Evolutionary conservation across 139 green algal species (phyloP).

Genomic region (Volvox reticuliferus): DNA sequence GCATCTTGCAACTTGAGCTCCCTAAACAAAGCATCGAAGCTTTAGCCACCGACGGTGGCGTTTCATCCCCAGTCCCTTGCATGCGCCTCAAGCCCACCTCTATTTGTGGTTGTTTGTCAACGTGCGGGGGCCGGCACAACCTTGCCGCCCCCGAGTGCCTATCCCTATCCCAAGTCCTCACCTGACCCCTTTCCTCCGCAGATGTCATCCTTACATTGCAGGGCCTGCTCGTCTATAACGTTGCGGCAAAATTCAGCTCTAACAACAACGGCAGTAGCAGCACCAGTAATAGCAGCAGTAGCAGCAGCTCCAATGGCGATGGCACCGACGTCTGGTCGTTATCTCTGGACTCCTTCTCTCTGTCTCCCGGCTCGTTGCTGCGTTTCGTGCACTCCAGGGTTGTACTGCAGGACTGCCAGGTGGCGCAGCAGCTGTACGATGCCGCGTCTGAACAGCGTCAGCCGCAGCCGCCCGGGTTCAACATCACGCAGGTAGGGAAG

Average conservation of each 20-base stretch:
- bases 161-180: no score
- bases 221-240: background rate
- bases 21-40: no score
- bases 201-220: conserved; percentile 8
- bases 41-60: no score
- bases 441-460: background rate
- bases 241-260: background rate
- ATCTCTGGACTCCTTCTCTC: background rate
- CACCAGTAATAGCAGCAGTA: background rate
- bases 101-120: no score
- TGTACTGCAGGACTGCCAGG: conserved; percentile 29
- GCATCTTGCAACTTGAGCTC: no score
- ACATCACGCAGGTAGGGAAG: conserved; percentile 16
- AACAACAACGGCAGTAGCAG: background rate
- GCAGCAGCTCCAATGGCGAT: background rate
- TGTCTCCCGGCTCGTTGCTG: background rate
- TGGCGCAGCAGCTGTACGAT: background rate
- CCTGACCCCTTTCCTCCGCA: background rate
- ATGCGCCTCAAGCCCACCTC: no score
- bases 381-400: conserved; percentile 15
- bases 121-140: no score
- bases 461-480: background rate
- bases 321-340: background rate
- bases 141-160: no score
- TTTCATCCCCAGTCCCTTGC: no score